A percentile compares a stretch with the other conserved stretches of the same genome.
Evolutionary conservation across 202 grass and related monocot species (phyloP).

Genomic region (Musa balbisiana): DNA sequence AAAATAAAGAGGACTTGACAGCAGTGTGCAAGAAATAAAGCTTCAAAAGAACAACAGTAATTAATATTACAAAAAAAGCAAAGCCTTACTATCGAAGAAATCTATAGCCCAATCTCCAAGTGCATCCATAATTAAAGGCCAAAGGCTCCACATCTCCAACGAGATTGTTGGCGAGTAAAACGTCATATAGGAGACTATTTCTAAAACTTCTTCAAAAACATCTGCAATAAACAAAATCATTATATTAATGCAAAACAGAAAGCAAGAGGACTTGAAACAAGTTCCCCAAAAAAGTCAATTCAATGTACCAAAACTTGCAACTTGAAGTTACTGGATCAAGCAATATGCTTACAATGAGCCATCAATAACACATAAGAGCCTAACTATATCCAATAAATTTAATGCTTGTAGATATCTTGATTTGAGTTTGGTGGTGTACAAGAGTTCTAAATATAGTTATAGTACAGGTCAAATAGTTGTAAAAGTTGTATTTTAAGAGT

Average conservation of each 20-base stretch:
- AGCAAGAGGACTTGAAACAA: background rate
- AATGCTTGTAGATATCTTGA: too few relatives aligned
- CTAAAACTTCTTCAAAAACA: conserved; percentile 93
- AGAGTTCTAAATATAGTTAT: too few relatives aligned
- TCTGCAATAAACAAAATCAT: conserved; percentile 32
- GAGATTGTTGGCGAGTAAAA: conserved; percentile 89
- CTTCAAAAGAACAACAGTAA: background rate
- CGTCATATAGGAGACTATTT: conserved; percentile 89
- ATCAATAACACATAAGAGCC: too few relatives aligned
- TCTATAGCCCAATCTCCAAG: conserved; percentile 88
- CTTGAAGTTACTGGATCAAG: too few relatives aligned
- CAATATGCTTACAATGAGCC: too few relatives aligned
- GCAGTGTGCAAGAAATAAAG: background rate
- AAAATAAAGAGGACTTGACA: background rate
- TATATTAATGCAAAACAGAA: background rate
- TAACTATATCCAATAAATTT: too few relatives aligned
- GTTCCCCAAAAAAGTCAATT: too few relatives aligned
- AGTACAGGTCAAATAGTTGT: too few relatives aligned
- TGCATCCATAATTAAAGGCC: conserved; percentile 82
- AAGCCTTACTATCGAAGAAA: conserved; percentile 76
- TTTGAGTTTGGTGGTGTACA: too few relatives aligned
- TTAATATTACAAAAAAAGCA: conserved; percentile 3
- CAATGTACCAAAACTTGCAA: too few relatives aligned
- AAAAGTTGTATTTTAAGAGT: too few relatives aligned
- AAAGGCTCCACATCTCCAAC: conserved; percentile 83